Percentiles rank a stretch among this genome's conserved stretches.
Conservation (phyloP, 2,329 filamentous ascomycete genomes). For the Colletotrichum sp. region DNA sequence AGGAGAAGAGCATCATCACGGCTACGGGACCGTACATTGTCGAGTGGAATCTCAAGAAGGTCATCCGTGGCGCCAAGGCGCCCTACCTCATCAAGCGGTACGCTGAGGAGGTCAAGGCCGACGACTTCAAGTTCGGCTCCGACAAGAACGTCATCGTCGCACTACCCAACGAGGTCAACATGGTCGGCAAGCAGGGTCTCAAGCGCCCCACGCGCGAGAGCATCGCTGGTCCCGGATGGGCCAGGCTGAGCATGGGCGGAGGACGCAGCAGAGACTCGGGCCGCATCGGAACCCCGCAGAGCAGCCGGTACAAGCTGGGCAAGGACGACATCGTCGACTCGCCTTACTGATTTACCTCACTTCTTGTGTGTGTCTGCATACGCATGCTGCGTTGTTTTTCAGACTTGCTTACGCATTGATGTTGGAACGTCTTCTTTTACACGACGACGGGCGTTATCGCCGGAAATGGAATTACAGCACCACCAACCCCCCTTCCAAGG, state of each 20-base stretch:
- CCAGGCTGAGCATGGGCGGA: constrained; percentile 44
- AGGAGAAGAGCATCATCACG: constrained; percentile 94
- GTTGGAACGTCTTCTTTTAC: not conserved
- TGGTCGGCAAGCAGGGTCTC: constrained; percentile 87
- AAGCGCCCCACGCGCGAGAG: constrained; percentile 91
- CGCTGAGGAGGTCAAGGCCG: constrained; percentile 91
- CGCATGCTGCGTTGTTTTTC: not conserved
- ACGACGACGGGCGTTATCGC: not conserved
- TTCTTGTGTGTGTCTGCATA: too few species aligned
- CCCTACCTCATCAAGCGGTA: constrained; percentile 98
- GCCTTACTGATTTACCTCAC: constrained; percentile 47
- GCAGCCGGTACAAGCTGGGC: constrained; percentile 73
- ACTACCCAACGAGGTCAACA: constrained; percentile 95
- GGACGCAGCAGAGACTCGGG: constrained; percentile 48
- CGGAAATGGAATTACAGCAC: not conserved
- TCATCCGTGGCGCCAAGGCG: constrained; percentile 79
- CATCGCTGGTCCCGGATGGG: constrained; percentile 68
- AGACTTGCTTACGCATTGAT: not conserved
- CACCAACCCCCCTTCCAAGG: not conserved
- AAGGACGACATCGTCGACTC: constrained; percentile 84
- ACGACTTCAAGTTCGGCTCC: constrained; percentile 96
- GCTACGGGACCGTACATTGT: constrained; percentile 96
- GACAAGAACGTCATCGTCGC: constrained; percentile 99
- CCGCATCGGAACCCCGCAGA: constrained; percentile 56
- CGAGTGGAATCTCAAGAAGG: constrained; percentile 94